Base-by-base conservation (phyloP, 257 asterid species). In the Datura wrightii region DNA sequence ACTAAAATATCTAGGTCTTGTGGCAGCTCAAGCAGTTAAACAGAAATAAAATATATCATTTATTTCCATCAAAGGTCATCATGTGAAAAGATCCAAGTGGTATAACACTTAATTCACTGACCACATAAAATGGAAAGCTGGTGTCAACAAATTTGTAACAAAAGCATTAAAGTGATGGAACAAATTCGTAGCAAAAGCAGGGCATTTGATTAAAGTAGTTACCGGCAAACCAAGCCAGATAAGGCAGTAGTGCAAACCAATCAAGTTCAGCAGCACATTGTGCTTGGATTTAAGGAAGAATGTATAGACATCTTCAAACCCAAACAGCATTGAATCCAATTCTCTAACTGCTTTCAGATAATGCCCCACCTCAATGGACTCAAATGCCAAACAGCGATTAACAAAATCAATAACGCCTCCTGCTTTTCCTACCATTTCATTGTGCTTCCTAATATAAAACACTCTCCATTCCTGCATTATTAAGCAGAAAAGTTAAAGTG, bases 201-300 rank as follows among this genome's bases (percentile, higher is more conserved):
- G 80, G 67, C 41, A 71, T 42, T 71, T 24, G 10, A 50, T 69
- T 69, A 8, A 53, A 56, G 58, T 37, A 34, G 84, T 87, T 90
- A 94, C 99, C 89, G 93, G 91, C 39, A 93, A 83, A 50, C 84
- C 89, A 71, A 93, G 97, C 89, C 90, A 87, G 8, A 54, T 15
- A 84, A 93, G 84, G 96, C 97, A 95, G 88, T 94, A 94, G 87
- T 95, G 97, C 91, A 95, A 79, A 87, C 95, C 97, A 55, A 90
- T 88, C 94, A 92, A 92, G 91, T 95, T 95, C 39, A 92, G 88
- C 84, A 95, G 86, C 86, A 94, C 97, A 53, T 84, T 87, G 83
- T 90, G 87, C 58, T 91, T 69, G 5, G 97, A 93, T 83, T 90
- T 91, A 84, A 95, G 93, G 37, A 95, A 89, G 86, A 92, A 87